Evolutionary conservation across 148 eudicot species (phyloP), one percentile per base, ranked within the genome.

Genomic region (Vaccinium vitisidaea): DNA sequence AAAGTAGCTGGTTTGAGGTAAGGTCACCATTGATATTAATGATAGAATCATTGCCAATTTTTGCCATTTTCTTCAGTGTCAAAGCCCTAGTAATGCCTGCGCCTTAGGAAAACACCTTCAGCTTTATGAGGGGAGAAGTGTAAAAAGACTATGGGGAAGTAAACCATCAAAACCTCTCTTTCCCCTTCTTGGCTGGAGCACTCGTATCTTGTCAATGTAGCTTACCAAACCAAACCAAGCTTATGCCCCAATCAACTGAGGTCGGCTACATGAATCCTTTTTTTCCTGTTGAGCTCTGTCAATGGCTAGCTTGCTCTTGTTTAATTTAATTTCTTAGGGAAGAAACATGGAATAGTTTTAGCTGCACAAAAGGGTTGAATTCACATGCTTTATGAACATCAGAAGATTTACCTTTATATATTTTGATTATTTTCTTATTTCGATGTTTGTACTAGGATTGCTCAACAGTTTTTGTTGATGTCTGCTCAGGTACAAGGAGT

Each of bases 401-500:
- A 27, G 73, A 11, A 23, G 39, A 32, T 27, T 32, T 69, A 11
- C 5, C 74, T 25, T 69, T 14, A 5, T 69, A 4, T 27, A 11
- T 1, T 69, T 27, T 69, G 39, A 12, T 27, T 4, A 27, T 27
- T 3, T 69, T 27, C 74, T 69, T 69, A 27, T 27, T 54, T 27
- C 39, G 74, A 11, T 27, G 39, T 27, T 36, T 69, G 39, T 12
- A 27, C 74, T 69, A 19, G 74, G 16, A 69, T 27, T 69, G 13
- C 39, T 69, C 39, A 67, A 69, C 18, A 12, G 13, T 75, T 10
- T 3, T 3, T 32, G 0, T 46, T 75, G 53, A 54, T 70, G 15
- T 80, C 53, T 88, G 69, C 59, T 86, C 89, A 95, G 97, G 88
- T 94, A 90, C 86, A 95, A 94, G 85, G 96, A 94, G 87, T 95